A percentile compares a stretch with the other conserved stretches of the same genome.
Evolutionary conservation across 257 asterid genomes (phyloP).

Genomic region (Solanum bukasovii): DNA sequence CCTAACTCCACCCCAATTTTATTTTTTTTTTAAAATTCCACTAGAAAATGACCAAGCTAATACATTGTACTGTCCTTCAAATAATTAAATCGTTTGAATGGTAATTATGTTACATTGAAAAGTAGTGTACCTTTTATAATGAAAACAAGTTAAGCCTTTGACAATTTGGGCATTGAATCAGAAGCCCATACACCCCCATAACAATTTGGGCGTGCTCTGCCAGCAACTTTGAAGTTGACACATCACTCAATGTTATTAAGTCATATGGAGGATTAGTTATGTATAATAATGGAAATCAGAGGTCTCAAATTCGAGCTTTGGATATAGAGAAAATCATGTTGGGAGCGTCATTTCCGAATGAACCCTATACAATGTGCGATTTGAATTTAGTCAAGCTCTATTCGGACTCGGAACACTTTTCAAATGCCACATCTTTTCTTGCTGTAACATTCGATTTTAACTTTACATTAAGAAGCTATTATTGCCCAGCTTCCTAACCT

Average conservation of each 20-base stretch:
- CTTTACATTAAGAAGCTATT: not conserved
- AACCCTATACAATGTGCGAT: too few relatives aligned
- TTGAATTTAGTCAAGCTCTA: too few relatives aligned
- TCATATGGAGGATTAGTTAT: not conserved
- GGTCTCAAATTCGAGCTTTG: accelerated
- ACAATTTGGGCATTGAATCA: not conserved
- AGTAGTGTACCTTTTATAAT: not conserved
- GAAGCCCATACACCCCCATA: not conserved
- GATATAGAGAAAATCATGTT: too few relatives aligned
- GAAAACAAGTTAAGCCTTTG: not conserved
- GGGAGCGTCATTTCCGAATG: too few relatives aligned
- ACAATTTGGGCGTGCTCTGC: not conserved
- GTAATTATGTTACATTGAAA: not conserved
- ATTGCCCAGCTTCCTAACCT: not conserved
- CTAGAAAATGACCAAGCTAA: not conserved
- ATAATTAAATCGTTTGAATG: not conserved
- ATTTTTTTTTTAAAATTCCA: not conserved
- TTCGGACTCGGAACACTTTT: too few relatives aligned
- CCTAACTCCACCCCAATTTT: not conserved
- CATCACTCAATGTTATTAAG: not conserved
- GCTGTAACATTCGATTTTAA: too few relatives aligned
- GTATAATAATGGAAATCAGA: not conserved
- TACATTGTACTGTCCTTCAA: not conserved
- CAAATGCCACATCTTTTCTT: too few relatives aligned
- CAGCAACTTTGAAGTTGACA: not conserved